phyloP scores from a whole-genome alignment of 805 yeast genomes.

The Wickerhamiella cacticola region DNA sequence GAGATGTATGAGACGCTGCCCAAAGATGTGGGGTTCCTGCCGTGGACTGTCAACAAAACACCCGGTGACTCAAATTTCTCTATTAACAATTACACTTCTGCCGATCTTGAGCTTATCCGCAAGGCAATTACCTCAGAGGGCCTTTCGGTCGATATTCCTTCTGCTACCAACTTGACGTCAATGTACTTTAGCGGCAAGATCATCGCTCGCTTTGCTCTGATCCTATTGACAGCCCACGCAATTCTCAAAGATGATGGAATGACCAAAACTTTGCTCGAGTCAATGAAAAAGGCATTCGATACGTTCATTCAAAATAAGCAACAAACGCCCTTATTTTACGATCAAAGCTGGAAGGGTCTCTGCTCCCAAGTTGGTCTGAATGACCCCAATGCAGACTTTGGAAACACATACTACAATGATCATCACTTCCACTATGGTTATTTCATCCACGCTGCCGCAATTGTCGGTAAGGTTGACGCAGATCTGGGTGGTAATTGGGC shows the following conservation, averaged over 20 bases:
- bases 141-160: conserved; percentile 38
- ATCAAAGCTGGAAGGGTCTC: conserved; percentile 44
- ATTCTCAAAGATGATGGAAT: conserved; percentile 46
- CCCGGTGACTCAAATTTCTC: conserved; percentile 27
- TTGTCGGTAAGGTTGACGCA: conserved; percentile 54
- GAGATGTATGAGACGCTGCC: conserved; percentile 34
- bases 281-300: conserved; percentile 54
- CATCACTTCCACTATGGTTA: conserved; percentile 86
- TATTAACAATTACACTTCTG: conserved; percentile 32
- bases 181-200: conserved; percentile 88
- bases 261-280: conserved; percentile 40
- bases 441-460: conserved; percentile 70
- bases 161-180: conserved; percentile 55
- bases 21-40: conserved; percentile 38
- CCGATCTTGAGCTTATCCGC: conserved; percentile 33
- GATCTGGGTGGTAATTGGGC: conserved; percentile 40
- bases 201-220: conserved; percentile 78
- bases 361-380: conserved; percentile 25
- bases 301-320: conserved; percentile 62
- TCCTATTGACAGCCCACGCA: conserved; percentile 58
- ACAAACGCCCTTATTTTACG: conserved; percentile 62
- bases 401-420: conserved; percentile 68
- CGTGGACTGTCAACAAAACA: conserved; percentile 38
- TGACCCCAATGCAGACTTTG: conserved; percentile 51
- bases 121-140: conserved; percentile 41